Evolutionary conservation across 75 land plant species (phyloP).

Genomic region (Pinus taeda): DNA sequence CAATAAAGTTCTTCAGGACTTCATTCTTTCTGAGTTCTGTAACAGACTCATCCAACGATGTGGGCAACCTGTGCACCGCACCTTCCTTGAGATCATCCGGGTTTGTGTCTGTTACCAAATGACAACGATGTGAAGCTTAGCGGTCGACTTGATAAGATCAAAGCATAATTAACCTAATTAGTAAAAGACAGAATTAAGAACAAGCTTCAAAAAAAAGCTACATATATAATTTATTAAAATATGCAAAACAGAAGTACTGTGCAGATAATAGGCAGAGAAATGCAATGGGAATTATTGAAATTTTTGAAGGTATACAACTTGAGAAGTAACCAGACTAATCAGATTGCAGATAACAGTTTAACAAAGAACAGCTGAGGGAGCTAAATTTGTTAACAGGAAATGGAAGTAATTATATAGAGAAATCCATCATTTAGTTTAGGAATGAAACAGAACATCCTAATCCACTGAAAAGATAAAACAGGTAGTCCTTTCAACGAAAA

Average conservation of each 20-base stretch:
- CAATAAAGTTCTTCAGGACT: constrained; percentile 53
- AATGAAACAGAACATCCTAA: not conserved
- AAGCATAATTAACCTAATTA: not conserved
- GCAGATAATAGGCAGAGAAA: not conserved
- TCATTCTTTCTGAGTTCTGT: constrained; percentile 59
- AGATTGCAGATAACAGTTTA: not conserved
- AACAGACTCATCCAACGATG: constrained; percentile 62
- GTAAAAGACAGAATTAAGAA: not conserved
- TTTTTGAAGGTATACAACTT: not conserved
- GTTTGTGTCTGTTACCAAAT: constrained; percentile 54
- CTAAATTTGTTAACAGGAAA: not conserved
- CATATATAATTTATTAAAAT: not conserved
- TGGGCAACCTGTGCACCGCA: constrained; percentile 55
- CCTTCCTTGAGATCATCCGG: constrained; percentile 39
- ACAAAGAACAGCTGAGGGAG: not conserved
- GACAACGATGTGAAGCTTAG: not conserved
- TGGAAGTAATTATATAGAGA: not conserved
- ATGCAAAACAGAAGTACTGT: not conserved
- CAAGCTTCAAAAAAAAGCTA: constrained; percentile 5
- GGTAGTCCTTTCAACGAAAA: not conserved
- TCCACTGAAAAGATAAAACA: not conserved
- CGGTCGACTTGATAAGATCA: not conserved
- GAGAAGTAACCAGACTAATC: not conserved
- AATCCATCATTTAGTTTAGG: not conserved
- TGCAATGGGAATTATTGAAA: not conserved